Base-by-base conservation (phyloP, 441 rosid genomes). In the Aquilaria agallochum region DNA sequence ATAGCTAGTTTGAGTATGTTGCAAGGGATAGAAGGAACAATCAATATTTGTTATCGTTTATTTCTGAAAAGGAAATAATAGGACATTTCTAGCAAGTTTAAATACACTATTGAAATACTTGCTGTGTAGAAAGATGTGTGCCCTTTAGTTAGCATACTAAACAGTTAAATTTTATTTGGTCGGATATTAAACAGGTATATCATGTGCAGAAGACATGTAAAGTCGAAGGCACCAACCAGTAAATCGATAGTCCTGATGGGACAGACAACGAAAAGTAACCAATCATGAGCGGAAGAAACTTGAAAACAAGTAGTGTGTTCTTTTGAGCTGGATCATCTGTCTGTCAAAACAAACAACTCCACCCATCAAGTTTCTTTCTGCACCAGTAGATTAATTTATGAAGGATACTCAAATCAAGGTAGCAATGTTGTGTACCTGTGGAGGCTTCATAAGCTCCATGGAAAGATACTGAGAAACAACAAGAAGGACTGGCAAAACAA, bases 381-480 rank as follows among this genome's bases (percentile, higher is more conserved):
- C 45, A 10, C 5, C 54, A 65, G 33, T 14, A 60, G 56, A 60
- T 64, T 51, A 1, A 31, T 53, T 49, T 48, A 45, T 27, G 13
- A 57, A 7, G 42, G 42, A 36, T 36, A 20, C 58, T 20, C 34
- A 72, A 60, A 72, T 54, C 58, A 12, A 14, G 32, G 20, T 30
- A 55, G 55, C 46, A 58, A 67, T 32, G 10, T 63, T 32, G 66
- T 49, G 73, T 58, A 87, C 99, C 89, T 91, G 94, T 66, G 99
- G 96, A 66, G 99, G 94, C 77, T 91, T 94, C 99, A 94, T 94
- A 60, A 94, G 72, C 80, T 94, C 97, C 99, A 94, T 94, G 11
- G 99, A 94, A 36, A 86, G 85, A 61, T 73, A 94, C 60, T 94
- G 99, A 42, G 96, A 91, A 72, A 49, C 82, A 56, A 94, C 83